These are phyloP conservation scores for Jacaranda copaia DNA, from an alignment of 257 asterid species.

Conservation along the genomic window DNA sequence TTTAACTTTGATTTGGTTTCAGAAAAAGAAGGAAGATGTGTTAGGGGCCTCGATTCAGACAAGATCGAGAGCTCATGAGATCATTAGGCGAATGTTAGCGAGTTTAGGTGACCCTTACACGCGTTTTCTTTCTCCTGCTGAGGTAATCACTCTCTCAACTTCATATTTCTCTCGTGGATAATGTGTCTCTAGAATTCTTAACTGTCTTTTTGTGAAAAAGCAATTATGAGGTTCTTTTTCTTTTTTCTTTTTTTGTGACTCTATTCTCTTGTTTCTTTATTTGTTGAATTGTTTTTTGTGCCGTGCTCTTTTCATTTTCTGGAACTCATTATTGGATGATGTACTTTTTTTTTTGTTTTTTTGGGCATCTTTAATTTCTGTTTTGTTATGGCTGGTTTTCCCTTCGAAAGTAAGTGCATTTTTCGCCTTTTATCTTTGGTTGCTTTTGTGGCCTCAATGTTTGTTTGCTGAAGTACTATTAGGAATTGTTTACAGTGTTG, in stretches of 20 bases:
- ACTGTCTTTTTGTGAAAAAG: not conserved
- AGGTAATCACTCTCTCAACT: conserved; percentile 57
- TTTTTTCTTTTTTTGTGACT: not conserved
- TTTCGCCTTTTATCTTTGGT: not conserved
- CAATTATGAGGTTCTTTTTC: not conserved
- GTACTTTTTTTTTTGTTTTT: not conserved
- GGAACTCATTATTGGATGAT: conserved; percentile 2
- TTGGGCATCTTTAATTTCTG: not conserved
- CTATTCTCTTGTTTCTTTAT: not conserved
- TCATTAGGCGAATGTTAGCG: conserved; percentile 81
- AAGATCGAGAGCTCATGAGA: conserved; percentile 86
- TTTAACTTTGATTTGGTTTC: conserved; percentile 33
- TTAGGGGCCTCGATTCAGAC: conserved; percentile 67
- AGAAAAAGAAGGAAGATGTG: conserved; percentile 86
- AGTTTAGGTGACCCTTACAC: conserved; percentile 92
- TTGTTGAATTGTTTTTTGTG: not conserved
- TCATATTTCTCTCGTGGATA: not conserved
- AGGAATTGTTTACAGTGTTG: not conserved
- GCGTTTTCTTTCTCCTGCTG: conserved; percentile 85
- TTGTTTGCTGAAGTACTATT: not conserved
- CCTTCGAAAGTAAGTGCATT: not conserved
- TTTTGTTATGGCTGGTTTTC: not conserved
- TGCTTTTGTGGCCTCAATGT: not conserved
- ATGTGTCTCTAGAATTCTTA: conserved; percentile 12
- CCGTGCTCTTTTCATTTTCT: conserved; percentile 4